Evolutionary conservation across 1,139 yeast genomes (phyloP).

Genomic region (Taiozyma onychis): DNA sequence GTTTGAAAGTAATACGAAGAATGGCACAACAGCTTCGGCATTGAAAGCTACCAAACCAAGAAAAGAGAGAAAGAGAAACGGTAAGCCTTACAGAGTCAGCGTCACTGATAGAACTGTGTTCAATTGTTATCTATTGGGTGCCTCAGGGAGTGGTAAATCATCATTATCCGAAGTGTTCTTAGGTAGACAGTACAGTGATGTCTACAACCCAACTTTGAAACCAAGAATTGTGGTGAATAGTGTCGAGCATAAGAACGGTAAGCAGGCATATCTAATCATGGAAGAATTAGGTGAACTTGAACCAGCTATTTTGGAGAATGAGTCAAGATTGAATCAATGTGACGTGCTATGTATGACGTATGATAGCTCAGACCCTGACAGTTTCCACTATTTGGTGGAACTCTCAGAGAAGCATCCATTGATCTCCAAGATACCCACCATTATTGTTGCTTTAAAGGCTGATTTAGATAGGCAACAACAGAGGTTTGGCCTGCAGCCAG

Average conservation of each 20-base stretch:
- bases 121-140: slow-evolving; percentile 83
- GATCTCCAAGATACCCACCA: slow-evolving; percentile 69
- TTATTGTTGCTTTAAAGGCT: slow-evolving; percentile 89
- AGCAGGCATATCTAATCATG: slow-evolving; percentile 84
- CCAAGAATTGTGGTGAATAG: slow-evolving; percentile 85
- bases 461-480: slow-evolving; percentile 95
- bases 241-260: slow-evolving; percentile 92
- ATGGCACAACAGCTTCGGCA: slow-evolving; percentile 41
- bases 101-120: slow-evolving; percentile 85
- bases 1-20: slow-evolving; percentile 44
- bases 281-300: slow-evolving; percentile 90
- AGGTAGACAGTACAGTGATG: slow-evolving; percentile 64
- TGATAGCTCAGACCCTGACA: slow-evolving; percentile 94
- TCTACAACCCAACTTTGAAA: slow-evolving; percentile 75
- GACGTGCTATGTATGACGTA: slow-evolving; percentile 87
- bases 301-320: slow-evolving; percentile 72
- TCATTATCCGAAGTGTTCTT: slow-evolving; percentile 78
- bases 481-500: slow-evolving; percentile 80
- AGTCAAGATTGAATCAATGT: slow-evolving; percentile 69
- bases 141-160: slow-evolving; percentile 80
- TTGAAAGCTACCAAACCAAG: slow-evolving; percentile 79
- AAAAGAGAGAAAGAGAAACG: slow-evolving; percentile 55
- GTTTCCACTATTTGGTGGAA: slow-evolving; percentile 77
- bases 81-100: slow-evolving; percentile 60
- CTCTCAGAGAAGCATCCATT: slow-evolving; percentile 52